Evolutionary conservation across 2,329 filamentous ascomycete species (phyloP), one percentile per base, ranked within the genome.

Genomic region (Colletotrichum chlorophyti): DNA sequence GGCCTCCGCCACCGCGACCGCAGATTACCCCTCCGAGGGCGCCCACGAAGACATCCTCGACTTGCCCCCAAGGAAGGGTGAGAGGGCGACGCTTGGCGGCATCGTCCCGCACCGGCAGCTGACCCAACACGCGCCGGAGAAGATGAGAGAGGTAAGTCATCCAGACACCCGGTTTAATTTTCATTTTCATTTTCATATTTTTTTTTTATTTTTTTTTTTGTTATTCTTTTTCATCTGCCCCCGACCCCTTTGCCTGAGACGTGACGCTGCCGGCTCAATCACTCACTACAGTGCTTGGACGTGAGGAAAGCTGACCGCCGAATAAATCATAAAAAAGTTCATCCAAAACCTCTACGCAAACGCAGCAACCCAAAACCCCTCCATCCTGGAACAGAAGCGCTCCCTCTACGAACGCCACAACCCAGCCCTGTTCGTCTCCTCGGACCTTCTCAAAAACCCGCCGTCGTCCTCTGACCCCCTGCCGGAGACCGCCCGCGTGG

Each of bases 401-500:
- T 75, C 72, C 2, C 37, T 43, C 9, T 68, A 76, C 6, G 74
- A 77, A 52, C 70, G 70, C 10, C 65, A 63, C 1, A 57, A 63
- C 14, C 37, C 64, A 3, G 73, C 72, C 1, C 51, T 76, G 3
- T 76, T 61, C 21, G 57, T 67, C 38, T 19, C 15, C 1, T 9
- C n/a, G n/a, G n/a, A n/a, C n/a, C n/a, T n/a, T n/a, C 51, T 1
- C 8, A n/a, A 2, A 14, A 14, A 6, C 51, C 57, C 5, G 24
- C 14, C 24, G n/a, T 21, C 38, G 3, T n/a, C 42, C 17, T 5
- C 34, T 7, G 27, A n/a, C 1, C 12, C 26, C 12, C 43, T 27
- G 11, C 29, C n/a, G 5, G 29, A 21, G 1, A 14, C 50, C 7
- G 23, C 50, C 0, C 27, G 15, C 9, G 50, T 27, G 6, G 37